These are phyloP conservation scores for Amanita subjunquillea DNA, from an alignment of 768 basidiomycete genomes.

Conservation along the genomic window DNA sequence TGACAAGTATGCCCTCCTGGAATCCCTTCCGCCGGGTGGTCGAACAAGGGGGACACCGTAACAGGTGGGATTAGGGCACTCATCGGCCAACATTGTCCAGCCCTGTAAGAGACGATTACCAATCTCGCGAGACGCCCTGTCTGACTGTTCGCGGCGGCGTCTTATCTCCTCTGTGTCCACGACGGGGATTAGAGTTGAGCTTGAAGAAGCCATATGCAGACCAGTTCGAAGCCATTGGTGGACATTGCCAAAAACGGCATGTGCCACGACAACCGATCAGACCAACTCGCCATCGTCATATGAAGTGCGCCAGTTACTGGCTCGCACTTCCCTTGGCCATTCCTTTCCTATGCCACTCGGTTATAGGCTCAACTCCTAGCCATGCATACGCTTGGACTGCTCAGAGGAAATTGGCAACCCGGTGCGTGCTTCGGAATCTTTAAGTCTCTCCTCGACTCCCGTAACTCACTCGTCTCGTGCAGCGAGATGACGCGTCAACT, in stretches of 20 bases:
- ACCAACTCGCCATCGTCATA: constrained; percentile 15
- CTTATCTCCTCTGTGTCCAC: constrained; percentile 55
- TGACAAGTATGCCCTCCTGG: constrained; percentile 42
- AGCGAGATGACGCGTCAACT: constrained; percentile 68
- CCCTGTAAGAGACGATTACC: constrained; percentile 69
- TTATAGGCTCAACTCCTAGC: constrained; percentile 21
- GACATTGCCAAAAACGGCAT: constrained; percentile 25
- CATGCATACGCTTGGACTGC: constrained; percentile 39
- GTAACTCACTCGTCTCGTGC: background rate
- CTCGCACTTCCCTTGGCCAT: constrained; percentile 34
- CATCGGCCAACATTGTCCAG: constrained; percentile 87
- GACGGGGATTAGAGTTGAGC: constrained; percentile 33
- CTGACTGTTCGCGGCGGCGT: constrained; percentile 71
- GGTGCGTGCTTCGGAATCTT: constrained; percentile 27
- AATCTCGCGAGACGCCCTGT: constrained; percentile 69
- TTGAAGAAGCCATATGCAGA: constrained; percentile 26
- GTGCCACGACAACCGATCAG: constrained; percentile 20
- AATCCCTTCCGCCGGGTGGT: constrained; percentile 57
- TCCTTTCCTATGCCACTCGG: constrained; percentile 25
- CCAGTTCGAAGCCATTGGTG: constrained; percentile 30
- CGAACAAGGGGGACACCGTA: constrained; percentile 80
- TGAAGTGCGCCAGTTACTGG: constrained; percentile 45
- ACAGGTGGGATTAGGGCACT: constrained; percentile 62
- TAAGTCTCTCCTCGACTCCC: background rate
- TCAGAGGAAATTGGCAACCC: constrained; percentile 43